Evolutionary conservation across 2,329 filamentous ascomycete species (phyloP).

Genomic region (Microdochium paspali): DNA sequence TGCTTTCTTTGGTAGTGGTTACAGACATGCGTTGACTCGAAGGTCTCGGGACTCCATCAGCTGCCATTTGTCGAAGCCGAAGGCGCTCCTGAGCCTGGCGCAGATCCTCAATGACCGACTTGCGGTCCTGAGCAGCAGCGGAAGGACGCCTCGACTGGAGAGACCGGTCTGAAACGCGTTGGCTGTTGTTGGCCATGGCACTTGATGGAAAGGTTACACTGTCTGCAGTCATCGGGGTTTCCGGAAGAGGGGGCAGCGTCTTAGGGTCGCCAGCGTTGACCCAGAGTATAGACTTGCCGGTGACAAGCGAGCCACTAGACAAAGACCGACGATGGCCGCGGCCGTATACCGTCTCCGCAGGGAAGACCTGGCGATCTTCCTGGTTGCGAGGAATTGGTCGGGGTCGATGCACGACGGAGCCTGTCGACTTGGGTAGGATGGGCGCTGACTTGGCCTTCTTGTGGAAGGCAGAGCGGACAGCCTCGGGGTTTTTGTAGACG

Average conservation of each 20-base stretch:
- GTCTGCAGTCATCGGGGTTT: constrained; percentile 32
- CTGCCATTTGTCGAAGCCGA: background rate
- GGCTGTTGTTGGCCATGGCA: constrained; percentile 47
- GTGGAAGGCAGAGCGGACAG: constrained; percentile 39
- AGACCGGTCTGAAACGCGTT: constrained; percentile 19
- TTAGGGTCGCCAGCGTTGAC: constrained; percentile 35
- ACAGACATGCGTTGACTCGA: background rate
- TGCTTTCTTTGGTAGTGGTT: background rate
- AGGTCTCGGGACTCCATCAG: background rate
- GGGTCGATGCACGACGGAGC: constrained; percentile 43
- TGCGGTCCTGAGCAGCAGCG: background rate
- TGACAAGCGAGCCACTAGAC: constrained; percentile 36
- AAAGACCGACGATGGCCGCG: constrained; percentile 34
- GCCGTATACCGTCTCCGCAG: constrained; percentile 29
- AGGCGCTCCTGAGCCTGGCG: background rate
- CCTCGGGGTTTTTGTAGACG: constrained; percentile 40
- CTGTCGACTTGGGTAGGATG: constrained; percentile 12
- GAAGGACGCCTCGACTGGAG: background rate
- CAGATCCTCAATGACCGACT: background rate
- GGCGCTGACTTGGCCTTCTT: constrained; percentile 23
- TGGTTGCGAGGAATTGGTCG: constrained; percentile 44
- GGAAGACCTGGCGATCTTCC: constrained; percentile 36
- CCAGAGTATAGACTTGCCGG: constrained; percentile 34
- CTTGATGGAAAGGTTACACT: constrained; percentile 35
- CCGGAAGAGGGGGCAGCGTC: constrained; percentile 41